Evolutionary conservation across 441 rosid species (phyloP).

Genomic region (Erysimum cheiri): DNA sequence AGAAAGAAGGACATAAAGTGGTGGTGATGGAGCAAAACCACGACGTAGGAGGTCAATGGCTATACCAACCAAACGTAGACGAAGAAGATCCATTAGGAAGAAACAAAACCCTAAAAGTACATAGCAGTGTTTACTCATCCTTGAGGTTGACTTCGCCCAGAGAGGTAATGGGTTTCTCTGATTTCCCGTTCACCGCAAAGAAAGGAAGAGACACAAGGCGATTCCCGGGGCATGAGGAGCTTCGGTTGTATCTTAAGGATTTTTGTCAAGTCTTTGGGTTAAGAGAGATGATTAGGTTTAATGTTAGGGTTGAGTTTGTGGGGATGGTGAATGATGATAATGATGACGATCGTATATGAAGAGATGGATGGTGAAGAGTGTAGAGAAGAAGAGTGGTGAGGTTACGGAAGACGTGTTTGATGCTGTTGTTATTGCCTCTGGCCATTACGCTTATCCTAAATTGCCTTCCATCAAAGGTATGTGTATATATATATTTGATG

Average conservation of each 20-base stretch:
- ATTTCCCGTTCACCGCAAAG: slow-evolving; percentile 74
- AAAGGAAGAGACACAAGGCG: slow-evolving; percentile 77
- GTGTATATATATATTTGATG: too few relatives aligned
- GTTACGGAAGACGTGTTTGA: slow-evolving; percentile 72
- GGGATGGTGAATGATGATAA: slow-evolving; percentile 43
- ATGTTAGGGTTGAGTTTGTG: slow-evolving; percentile 74
- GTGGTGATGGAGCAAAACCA: slow-evolving; percentile 79
- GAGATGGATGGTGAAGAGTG: slow-evolving; percentile 78
- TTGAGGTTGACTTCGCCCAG: slow-evolving; percentile 69
- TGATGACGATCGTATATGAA: slow-evolving; percentile 49
- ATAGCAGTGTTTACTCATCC: slow-evolving; percentile 82
- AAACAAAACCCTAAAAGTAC: slow-evolving; percentile 53
- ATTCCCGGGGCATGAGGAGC: slow-evolving; percentile 82
- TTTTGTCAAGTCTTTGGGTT: slow-evolving; percentile 69
- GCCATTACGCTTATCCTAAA: slow-evolving; percentile 78
- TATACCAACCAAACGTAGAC: slow-evolving; percentile 63
- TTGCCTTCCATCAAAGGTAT: slow-evolving; percentile 79
- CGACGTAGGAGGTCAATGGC: slow-evolving; percentile 92
- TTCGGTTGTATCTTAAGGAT: slow-evolving; percentile 76
- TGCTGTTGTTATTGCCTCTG: slow-evolving; percentile 90
- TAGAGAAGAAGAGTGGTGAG: slow-evolving; percentile 44
- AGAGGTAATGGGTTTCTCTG: slow-evolving; percentile 86
- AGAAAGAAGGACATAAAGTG: slow-evolving; percentile 71
- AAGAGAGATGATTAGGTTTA: slow-evolving; percentile 72
- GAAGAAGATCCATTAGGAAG: slow-evolving; percentile 54